Percentiles rank a stretch among this genome's conserved stretches.
These are phyloP conservation scores for Colletotrichum sp. DNA, from an alignment of 2,329 filamentous ascomycete genomes.

Conservation along the genomic window DNA sequence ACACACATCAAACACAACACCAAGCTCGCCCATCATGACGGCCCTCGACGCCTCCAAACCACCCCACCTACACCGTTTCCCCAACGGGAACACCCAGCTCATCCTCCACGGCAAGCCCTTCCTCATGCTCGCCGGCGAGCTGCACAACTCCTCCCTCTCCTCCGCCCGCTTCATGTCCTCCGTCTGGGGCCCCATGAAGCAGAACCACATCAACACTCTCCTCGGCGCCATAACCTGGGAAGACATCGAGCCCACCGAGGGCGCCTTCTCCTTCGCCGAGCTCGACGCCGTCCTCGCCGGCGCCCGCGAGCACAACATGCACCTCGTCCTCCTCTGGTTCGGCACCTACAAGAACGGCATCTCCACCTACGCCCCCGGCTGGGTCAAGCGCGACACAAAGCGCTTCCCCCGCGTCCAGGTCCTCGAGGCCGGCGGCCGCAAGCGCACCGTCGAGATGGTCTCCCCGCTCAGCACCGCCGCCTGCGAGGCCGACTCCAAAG, in stretches of 20 bases:
- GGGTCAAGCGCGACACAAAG: constrained; percentile 40
- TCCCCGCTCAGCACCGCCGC: constrained; percentile 32
- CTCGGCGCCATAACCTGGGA: constrained; percentile 42
- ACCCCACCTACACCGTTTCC: constrained; percentile 24
- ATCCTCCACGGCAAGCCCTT: constrained; percentile 42
- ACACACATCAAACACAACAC: background rate
- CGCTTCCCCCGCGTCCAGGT: constrained; percentile 38
- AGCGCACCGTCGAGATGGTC: constrained; percentile 37
- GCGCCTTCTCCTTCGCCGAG: constrained; percentile 37
- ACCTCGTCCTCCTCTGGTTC: constrained; percentile 43
- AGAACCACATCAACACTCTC: constrained; percentile 38
- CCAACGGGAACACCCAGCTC: constrained; percentile 35
- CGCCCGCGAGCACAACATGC: constrained; percentile 35
- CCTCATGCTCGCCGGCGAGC: constrained; percentile 37
- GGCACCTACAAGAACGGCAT: constrained; percentile 44
- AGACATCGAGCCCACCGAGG: constrained; percentile 39
- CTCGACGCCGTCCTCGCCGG: constrained; percentile 36
- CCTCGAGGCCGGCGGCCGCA: constrained; percentile 34
- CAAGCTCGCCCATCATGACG: constrained; percentile 5
- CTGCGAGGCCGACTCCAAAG: constrained; percentile 34
- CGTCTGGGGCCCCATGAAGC: constrained; percentile 35
- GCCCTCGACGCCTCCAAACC: background rate
- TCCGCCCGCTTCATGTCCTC: constrained; percentile 36
- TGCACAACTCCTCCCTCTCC: constrained; percentile 41
- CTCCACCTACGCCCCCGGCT: constrained; percentile 38